Percentiles rank a stretch among this genome's conserved stretches.
Conservation (phyloP, 73 alveolate species). For the Tetrahymena thermophila region DNA sequence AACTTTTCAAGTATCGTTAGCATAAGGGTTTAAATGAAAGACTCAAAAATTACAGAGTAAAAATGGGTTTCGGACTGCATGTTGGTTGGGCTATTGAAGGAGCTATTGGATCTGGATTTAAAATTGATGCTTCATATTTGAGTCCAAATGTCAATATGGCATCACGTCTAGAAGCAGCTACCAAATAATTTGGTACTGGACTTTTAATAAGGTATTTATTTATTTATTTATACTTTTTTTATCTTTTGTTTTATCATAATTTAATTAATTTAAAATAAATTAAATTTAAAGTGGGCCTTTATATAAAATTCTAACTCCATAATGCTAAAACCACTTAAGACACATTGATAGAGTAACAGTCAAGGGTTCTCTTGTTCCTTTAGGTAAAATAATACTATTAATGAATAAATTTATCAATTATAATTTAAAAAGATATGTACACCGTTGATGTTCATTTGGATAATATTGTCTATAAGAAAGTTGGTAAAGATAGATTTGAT, state of each 20-base stretch:
- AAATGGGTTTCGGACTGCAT: conserved; percentile 92
- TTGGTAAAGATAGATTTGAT: not conserved
- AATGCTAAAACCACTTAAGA: conserved; percentile 52
- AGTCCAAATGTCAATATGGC: conserved; percentile 95
- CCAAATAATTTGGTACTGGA: conserved; percentile 72
- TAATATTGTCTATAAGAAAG: not conserved
- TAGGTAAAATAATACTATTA: conserved; percentile 39
- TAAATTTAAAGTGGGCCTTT: conserved; percentile 49
- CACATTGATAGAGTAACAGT: conserved; percentile 78
- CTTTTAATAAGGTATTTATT: conserved; percentile 32
- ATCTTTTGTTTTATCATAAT: not conserved
- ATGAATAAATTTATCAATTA: not conserved
- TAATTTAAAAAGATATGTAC: not conserved
- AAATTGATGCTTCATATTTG: conserved; percentile 91
- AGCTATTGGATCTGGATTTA: conserved; percentile 85
- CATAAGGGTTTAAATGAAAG: conserved; percentile 61
- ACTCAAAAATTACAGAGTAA: conserved; percentile 74
- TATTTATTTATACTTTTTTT: not conserved
- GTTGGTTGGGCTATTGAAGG: conserved; percentile 97
- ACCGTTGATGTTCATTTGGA: not conserved
- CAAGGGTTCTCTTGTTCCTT: conserved; percentile 76
- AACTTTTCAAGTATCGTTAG: conserved; percentile 61
- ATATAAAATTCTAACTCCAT: conserved; percentile 50
- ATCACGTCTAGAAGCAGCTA: conserved; percentile 87
- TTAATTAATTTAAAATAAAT: not conserved